Base-by-base conservation (phyloP, 2,329 filamentous ascomycete species). In the Aspergillus vadensis region DNA sequence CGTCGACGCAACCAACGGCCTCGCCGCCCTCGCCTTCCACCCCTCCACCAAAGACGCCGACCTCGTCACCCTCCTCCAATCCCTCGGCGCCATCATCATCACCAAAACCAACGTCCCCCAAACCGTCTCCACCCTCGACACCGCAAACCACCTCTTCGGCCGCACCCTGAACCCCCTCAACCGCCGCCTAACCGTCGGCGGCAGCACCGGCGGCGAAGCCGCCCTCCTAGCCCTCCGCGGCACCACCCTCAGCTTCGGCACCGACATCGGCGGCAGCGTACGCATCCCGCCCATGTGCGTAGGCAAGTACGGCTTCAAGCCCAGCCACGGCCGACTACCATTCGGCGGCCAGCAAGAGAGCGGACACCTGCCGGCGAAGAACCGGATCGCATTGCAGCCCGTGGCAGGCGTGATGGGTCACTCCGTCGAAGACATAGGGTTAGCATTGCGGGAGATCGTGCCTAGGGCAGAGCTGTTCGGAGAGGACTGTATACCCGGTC, bases 91-190 rank as follows among this genome's bases (percentile, higher is more conserved):
- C 1, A 80, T 91, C 0, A 75, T 88, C n/a, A 88, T 90, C 65
- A 82, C 85, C 65, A 91, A 91, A 74, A 91, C 88, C 0, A 90
- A 90, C 66, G 79, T 91, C 2, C 88, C 88, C 1, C 84, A 86
- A 62, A 84, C 83, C 0, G 72, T 86, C 59, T 78, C 78, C 66
- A 79, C 80, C 7, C 71, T 86, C 43, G 87, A 89, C 69, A 83
- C 80, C 4, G 80, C 84, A 43, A 89, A 87, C 70, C 83, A 88
- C 67, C 69, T 89, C 19, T 86, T 86, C 59, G 87, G 87, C 1
- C 81, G 84, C 36, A 85, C 85, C 0, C 74, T 89, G 3, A 90
- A 89, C 67, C 88, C 89, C 0, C 78, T 83, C 59, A 89, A 89
- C 61, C 80, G 84, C 1, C 76, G 80, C 19, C 77, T 88, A 32